A percentile compares a stretch with the other conserved stretches of the same genome.
These are phyloP conservation scores for Clonostachys rhizophaga DNA, from an alignment of 2,329 filamentous ascomycete genomes.

Conservation along the genomic window DNA sequence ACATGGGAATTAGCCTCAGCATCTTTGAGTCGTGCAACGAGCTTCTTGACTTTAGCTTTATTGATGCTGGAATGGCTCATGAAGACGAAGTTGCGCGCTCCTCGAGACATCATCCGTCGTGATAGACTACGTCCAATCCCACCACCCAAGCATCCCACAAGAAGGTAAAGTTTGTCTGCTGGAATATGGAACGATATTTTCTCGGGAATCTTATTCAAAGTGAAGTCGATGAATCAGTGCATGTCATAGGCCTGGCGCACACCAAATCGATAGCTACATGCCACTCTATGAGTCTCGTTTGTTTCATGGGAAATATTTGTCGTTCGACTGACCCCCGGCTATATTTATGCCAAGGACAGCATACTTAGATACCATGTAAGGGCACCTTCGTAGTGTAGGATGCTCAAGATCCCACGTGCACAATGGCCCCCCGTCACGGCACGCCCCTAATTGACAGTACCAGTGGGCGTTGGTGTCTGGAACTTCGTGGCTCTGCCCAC, in stretches of 20 bases:
- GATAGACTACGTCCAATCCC: slow-evolving; percentile 9
- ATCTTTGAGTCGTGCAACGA: slow-evolving; percentile 6
- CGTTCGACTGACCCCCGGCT: not conserved
- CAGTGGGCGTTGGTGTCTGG: slow-evolving; percentile 2
- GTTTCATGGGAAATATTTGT: too few species aligned
- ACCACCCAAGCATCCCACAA: slow-evolving; percentile 10
- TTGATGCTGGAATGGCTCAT: slow-evolving; percentile 6
- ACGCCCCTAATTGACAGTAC: slow-evolving; percentile 1
- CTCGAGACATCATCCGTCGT: slow-evolving; percentile 8
- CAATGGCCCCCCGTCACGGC: slow-evolving; percentile 6
- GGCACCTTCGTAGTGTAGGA: slow-evolving; percentile 5
- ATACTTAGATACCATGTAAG: not conserved
- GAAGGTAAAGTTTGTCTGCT: slow-evolving; percentile 7
- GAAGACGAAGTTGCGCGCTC: slow-evolving; percentile 16
- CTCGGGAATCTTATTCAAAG: too few species aligned
- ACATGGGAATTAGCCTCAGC: slow-evolving; percentile 2
- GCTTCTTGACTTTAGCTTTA: slow-evolving; percentile 3
- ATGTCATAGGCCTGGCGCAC: too few species aligned
- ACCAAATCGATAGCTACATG: too few species aligned
- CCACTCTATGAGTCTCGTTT: too few species aligned
- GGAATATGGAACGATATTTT: not conserved
- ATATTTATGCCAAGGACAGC: not conserved
- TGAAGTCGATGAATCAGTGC: too few species aligned
- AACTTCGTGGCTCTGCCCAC: slow-evolving; percentile 4
- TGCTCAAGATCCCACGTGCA: slow-evolving; percentile 5